Evolutionary conservation across 2,329 filamentous ascomycete genomes (phyloP).

Genomic region (Diaporthe longicolla): DNA sequence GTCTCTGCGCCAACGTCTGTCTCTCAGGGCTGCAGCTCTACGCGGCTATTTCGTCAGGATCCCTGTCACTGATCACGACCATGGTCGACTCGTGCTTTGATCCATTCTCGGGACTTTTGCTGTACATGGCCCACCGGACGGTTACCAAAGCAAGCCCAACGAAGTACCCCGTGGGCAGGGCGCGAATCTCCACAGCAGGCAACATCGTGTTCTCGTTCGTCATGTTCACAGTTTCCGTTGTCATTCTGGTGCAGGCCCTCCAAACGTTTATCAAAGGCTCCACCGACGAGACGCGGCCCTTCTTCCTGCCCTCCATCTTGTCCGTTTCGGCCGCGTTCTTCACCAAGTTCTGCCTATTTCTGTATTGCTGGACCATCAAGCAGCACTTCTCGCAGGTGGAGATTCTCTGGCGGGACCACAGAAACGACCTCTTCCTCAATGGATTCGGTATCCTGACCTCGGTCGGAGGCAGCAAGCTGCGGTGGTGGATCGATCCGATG

Average conservation of each 20-base stretch:
- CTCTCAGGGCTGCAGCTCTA: conserved; percentile 89
- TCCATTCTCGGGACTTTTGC: conserved; percentile 86
- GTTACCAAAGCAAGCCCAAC: conserved; percentile 88
- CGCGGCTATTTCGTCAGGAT: conserved; percentile 86
- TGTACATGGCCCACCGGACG: conserved; percentile 89
- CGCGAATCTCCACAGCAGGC: conserved; percentile 92
- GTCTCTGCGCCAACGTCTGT: conserved; percentile 83
- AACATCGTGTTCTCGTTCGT: conserved; percentile 98
- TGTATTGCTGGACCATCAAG: conserved; percentile 93
- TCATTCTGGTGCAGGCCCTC: conserved; percentile 90
- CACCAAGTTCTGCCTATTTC: conserved; percentile 85
- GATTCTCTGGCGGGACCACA: conserved; percentile 96
- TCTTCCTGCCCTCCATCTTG: conserved; percentile 86
- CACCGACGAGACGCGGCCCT: conserved; percentile 69
- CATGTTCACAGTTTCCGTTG: conserved; percentile 92
- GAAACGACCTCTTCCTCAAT: conserved; percentile 96
- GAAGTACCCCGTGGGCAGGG: conserved; percentile 92
- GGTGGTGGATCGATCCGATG: conserved; percentile 95
- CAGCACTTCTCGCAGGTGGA: conserved; percentile 92
- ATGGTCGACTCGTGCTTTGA: conserved; percentile 98
- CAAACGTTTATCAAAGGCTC: conserved; percentile 73
- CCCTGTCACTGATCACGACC: conserved; percentile 96
- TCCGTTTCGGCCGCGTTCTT: conserved; percentile 86
- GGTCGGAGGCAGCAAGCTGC: conserved; percentile 86
- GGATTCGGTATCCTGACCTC: conserved; percentile 92